Evolutionary conservation across 2,329 filamentous ascomycete genomes (phyloP).

Genomic region (Fusarium piperis): DNA sequence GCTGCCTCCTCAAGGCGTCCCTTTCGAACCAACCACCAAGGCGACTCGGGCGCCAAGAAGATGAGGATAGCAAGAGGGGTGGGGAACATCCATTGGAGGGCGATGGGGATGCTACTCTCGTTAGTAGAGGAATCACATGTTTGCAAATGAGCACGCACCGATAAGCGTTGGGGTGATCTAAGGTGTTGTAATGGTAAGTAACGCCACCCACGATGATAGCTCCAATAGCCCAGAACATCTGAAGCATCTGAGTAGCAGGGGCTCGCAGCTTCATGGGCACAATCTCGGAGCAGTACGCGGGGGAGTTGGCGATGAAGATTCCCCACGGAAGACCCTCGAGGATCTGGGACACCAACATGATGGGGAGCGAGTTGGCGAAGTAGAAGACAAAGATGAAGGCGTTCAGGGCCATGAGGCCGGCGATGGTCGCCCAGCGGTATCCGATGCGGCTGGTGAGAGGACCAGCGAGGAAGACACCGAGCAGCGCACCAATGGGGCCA

Average conservation of each 20-base stretch:
- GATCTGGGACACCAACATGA: slow-evolving; percentile 62
- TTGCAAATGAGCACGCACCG: slow-evolving; percentile 20
- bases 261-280: slow-evolving; percentile 66
- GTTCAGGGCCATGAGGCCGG: slow-evolving; percentile 51
- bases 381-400: slow-evolving; percentile 60
- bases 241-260: slow-evolving; percentile 66
- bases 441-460: slow-evolving; percentile 50
- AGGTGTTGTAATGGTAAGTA: slow-evolving; percentile 60
- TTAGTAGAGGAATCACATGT: slow-evolving; percentile 37
- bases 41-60: slow-evolving; percentile 60
- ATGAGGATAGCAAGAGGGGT: slow-evolving; percentile 63
- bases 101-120: slow-evolving; percentile 59
- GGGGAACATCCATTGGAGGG: slow-evolving; percentile 68
- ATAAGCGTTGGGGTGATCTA: slow-evolving; percentile 17
- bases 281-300: slow-evolving; percentile 69
- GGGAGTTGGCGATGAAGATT: slow-evolving; percentile 70
- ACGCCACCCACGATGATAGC: slow-evolving; percentile 66
- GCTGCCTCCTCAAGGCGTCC: slow-evolving; percentile 55
- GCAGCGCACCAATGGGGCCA: slow-evolving; percentile 49
- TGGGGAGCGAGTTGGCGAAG: slow-evolving; percentile 56
- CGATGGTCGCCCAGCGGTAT: slow-evolving; percentile 51
- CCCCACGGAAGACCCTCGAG: slow-evolving; percentile 70
- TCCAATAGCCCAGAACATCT: slow-evolving; percentile 73
- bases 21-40: slow-evolving; percentile 65
- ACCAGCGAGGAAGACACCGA: slow-evolving; percentile 51